These are phyloP conservation scores for Paramecium sonneborni DNA, from an alignment of 73 alveolate species.

Conservation along the genomic window DNA sequence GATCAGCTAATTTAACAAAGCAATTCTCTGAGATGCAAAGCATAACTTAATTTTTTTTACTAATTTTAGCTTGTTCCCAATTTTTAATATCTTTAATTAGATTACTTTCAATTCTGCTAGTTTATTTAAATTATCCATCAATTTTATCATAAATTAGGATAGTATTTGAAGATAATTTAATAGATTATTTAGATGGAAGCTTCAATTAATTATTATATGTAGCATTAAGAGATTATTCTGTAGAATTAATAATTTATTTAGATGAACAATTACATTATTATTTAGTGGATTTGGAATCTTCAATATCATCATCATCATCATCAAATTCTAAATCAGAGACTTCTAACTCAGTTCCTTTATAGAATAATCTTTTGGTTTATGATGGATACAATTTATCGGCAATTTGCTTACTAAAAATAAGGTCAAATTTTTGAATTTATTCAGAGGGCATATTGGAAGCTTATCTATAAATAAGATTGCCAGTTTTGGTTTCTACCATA, in stretches of 20 bases:
- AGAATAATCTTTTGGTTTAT: neutral
- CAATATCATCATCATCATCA: neutral
- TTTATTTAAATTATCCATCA: neutral
- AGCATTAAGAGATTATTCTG: too few relatives aligned
- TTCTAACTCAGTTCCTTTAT: neutral
- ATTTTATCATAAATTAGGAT: neutral
- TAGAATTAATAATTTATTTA: neutral
- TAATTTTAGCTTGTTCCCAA: neutral
- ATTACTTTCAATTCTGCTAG: neutral
- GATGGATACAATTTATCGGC: neutral
- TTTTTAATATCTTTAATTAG: neutral
- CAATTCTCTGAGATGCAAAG: neutral
- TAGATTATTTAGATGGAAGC: neutral
- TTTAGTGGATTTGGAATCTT: neutral
- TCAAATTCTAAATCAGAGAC: neutral
- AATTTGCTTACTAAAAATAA: neutral
- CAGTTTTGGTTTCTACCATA: neutral
- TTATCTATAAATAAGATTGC: neutral
- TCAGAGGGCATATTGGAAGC: neutral
- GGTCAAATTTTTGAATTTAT: neutral
- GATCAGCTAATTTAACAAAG: neutral
- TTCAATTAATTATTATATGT: too few relatives aligned
- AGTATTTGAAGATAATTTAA: neutral
- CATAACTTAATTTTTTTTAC: neutral
- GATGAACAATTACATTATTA: neutral